Evolutionary conservation across 2,329 filamentous ascomycete species (phyloP).

Genomic region (Dichotomopilus funicola): DNA sequence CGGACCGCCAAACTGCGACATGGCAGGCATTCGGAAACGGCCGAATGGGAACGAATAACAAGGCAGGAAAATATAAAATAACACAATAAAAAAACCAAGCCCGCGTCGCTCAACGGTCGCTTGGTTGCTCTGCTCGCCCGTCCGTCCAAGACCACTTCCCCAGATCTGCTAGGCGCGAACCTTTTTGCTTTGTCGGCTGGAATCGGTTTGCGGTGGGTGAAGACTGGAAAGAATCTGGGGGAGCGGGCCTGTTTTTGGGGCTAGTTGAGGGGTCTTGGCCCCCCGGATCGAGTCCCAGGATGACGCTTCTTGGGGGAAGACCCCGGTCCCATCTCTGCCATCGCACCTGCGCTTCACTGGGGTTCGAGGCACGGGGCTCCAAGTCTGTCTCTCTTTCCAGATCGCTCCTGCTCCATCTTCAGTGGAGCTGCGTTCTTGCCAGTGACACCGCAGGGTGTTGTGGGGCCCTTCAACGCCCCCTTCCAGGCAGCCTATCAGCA

Average conservation of each 20-base stretch:
- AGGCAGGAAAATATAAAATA: too few species aligned
- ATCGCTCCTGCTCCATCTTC: too few species aligned
- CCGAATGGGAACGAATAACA: not conserved
- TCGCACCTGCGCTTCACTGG: too few species aligned
- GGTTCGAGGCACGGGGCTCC: too few species aligned
- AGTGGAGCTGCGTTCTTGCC: too few species aligned
- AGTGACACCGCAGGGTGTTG: too few species aligned
- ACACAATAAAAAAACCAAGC: too few species aligned
- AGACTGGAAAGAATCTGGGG: conserved; percentile 18
- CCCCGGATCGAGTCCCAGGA: conserved; percentile 7
- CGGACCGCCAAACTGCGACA: conserved; percentile 22
- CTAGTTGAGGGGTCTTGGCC: conserved; percentile 16
- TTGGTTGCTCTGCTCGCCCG: not conserved
- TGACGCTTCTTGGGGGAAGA: conserved; percentile 7
- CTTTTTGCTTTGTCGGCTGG: conserved; percentile 13
- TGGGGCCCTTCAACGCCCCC: not conserved
- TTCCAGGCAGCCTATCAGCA: conserved; percentile 6
- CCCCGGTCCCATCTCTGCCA: too few species aligned
- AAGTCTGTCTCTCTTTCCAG: too few species aligned
- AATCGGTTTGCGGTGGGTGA: conserved; percentile 31
- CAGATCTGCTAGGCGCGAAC: conserved; percentile 2
- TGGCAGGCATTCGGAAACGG: conserved; percentile 12
- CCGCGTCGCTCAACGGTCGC: too few species aligned
- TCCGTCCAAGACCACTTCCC: not conserved
- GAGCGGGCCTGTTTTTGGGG: conserved; percentile 19